Base-by-base conservation (phyloP, 139 green algal genomes). In the Coelastrella sp. region DNA sequence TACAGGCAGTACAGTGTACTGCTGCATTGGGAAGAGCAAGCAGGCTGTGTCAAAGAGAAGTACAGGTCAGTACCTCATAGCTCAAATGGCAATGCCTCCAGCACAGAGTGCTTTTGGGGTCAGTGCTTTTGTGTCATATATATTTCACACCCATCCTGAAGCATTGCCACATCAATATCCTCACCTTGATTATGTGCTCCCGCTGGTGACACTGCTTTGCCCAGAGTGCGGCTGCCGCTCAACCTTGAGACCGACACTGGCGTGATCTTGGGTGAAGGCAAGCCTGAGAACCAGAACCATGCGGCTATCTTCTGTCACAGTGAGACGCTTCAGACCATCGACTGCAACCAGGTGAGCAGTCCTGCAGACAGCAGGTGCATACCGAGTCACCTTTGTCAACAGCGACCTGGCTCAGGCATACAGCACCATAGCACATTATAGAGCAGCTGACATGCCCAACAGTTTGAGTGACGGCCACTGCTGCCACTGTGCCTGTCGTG, bases 261-360 rank as follows among this genome's bases (percentile, higher is more conserved):
- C 15, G 92, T 96, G 35, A 94, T 96, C 73, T 90, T 98, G n/a
- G 96, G 96, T 1, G 96, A 98, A 92, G 96, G 96, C 90, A 98
- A 98, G 92, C 96, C 96, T 1, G 96, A 98, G 95, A 98, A 98
- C 92, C 96, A 98, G 90, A 98, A 98, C 93, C 94, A 97, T 76
- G 94, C 96, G 15, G 93, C 96, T 88, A 97, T 97, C 87, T 98
- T 98, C 91, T 95, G 93, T 74, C 95, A 96, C 87, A 70, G 76
- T 9, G 93, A 95, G 78, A 90, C 88, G 0, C 83, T 95, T 70
- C 92, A 93, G 91, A 92, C 93, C 63, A 93, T 95, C 65, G 93
- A 95, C 63, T 93, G 93, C 86, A 95, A 95, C 87, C 93, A 93
- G 68, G 68, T 76, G 19, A 70, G 63, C 63, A 70, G 14, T 20